phyloP scores from a whole-genome alignment of 148 eudicot species.

The Camellia sinensis region DNA sequence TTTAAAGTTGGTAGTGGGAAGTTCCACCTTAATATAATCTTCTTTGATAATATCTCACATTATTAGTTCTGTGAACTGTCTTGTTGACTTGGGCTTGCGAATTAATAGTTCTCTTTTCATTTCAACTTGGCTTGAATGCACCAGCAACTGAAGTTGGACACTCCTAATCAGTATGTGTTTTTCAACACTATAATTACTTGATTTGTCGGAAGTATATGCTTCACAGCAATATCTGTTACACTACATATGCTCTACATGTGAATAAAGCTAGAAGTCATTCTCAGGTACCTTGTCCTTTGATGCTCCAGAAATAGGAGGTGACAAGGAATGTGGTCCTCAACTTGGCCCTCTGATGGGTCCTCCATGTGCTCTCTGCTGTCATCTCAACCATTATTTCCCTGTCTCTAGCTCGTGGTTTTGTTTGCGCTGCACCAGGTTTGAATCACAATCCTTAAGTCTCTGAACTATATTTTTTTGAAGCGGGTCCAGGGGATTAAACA shows the following conservation, averaged over 20 bases:
- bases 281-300: constrained; percentile 3
- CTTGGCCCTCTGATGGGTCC: constrained; percentile 19
- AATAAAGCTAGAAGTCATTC: background rate
- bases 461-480: background rate
- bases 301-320: background rate
- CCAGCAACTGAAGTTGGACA: background rate
- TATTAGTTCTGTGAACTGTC: constrained; percentile 3
- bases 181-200: background rate
- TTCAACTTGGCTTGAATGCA: background rate
- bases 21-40: background rate
- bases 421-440: constrained; percentile 10
- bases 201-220: background rate
- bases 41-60: background rate
- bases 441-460: constrained; percentile 3
- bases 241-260: background rate
- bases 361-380: constrained; percentile 15
- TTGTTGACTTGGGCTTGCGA: background rate
- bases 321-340: constrained; percentile 12
- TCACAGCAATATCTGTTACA: background rate
- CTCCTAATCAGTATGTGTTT: background rate
- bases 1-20: no score
- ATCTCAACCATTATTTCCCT: constrained; percentile 14
- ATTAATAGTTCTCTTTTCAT: background rate
- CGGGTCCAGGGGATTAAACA: background rate
- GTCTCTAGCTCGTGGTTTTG: background rate